Percentiles rank a stretch among this genome's conserved stretches.
These are phyloP conservation scores for Ajuga reptans DNA, from an alignment of 305 asterid genomes.

Conservation along the genomic window DNA sequence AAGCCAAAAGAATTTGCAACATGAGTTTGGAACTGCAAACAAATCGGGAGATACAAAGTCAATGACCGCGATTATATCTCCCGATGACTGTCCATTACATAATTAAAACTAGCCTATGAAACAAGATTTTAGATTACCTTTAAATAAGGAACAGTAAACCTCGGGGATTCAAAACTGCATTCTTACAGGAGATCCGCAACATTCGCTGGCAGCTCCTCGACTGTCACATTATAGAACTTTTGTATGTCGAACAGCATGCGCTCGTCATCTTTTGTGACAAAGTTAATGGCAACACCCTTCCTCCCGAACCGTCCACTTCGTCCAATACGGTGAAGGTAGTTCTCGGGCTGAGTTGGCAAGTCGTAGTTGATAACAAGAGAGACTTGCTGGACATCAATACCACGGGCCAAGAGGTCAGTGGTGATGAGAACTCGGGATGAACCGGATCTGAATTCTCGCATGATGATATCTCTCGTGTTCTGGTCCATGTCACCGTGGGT, in stretches of 20 bases:
- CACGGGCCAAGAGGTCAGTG: slow-evolving; percentile 41
- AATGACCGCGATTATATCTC: background rate
- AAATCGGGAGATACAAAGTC: slow-evolving; percentile 4
- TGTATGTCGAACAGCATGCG: slow-evolving; percentile 37
- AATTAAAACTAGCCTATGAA: slow-evolving; percentile 19
- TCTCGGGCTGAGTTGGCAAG: slow-evolving; percentile 40
- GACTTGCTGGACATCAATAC: slow-evolving; percentile 44
- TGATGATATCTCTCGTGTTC: slow-evolving; percentile 36
- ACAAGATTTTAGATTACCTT: slow-evolving; percentile 17
- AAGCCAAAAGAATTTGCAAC: slow-evolving; percentile 13
- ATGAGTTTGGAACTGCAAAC: slow-evolving; percentile 9
- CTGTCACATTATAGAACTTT: slow-evolving; percentile 31
- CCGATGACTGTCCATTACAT: slow-evolving; percentile 5
- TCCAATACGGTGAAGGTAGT: slow-evolving; percentile 42
- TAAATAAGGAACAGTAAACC: slow-evolving; percentile 1
- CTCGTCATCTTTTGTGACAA: slow-evolving; percentile 37
- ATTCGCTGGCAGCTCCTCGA: slow-evolving; percentile 42
- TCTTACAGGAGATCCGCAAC: slow-evolving; percentile 37
- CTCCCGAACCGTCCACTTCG: slow-evolving; percentile 44
- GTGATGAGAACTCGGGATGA: slow-evolving; percentile 42
- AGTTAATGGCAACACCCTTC: slow-evolving; percentile 44
- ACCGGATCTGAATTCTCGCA: slow-evolving; percentile 42
- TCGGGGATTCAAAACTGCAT: slow-evolving; percentile 19
- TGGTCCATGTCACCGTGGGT: slow-evolving; percentile 44
- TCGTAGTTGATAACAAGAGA: slow-evolving; percentile 43